Evolutionary conservation across 495 filamentous ascomycete species (phyloP).

Genomic region (Aspergillus biplanus): DNA sequence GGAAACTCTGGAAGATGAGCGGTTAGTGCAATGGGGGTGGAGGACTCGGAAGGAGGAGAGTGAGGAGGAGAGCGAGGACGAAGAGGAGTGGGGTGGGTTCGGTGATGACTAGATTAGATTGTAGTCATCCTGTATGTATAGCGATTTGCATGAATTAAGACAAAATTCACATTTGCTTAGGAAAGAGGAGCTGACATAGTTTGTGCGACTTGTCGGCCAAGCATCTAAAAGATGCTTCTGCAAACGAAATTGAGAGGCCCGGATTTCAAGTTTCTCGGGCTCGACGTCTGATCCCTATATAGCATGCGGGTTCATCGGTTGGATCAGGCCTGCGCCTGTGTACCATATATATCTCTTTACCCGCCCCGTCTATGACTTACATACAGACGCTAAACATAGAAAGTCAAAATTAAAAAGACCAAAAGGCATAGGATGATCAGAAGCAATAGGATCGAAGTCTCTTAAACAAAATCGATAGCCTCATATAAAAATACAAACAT

Average conservation of each 20-base stretch:
- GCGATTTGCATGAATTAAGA: background rate
- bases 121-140: background rate
- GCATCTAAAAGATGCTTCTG: no score
- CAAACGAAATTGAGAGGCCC: no score
- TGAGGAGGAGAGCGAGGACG: conserved; percentile 49
- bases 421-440: background rate
- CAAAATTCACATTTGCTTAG: background rate
- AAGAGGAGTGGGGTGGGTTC: conserved; percentile 75
- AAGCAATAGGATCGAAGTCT: background rate
- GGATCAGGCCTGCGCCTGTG: no score
- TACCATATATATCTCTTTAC: no score
- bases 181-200: no score
- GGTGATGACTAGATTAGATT: conserved; percentile 51
- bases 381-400: background rate
- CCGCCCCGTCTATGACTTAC: no score
- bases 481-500: conserved; percentile 18
- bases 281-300: no score
- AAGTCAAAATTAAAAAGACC: background rate
- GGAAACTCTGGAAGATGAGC: conserved; percentile 75
- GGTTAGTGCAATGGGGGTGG: conserved; percentile 63
- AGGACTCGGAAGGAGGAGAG: conserved; percentile 41
- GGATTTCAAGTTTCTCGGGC: no score
- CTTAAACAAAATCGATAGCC: background rate
- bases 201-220: no score
- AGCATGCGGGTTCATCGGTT: no score